Evolutionary conservation across 768 basidiomycete species (phyloP).

Genomic region (Mycena maculata): DNA sequence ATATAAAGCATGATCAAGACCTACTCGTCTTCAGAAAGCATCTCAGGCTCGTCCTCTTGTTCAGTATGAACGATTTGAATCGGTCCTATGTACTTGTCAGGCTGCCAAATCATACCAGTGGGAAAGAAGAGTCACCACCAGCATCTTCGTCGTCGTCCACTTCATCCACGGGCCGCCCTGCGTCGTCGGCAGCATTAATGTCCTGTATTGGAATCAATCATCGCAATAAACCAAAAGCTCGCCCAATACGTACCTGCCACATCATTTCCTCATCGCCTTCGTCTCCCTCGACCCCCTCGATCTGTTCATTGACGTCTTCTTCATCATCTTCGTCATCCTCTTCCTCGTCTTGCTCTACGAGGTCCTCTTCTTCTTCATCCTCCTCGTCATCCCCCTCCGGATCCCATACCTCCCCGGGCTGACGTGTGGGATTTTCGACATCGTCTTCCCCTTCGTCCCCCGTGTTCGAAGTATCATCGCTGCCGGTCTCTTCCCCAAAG

Average conservation of each 20-base stretch:
- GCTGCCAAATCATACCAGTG: conserved; percentile 28
- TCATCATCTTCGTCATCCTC: conserved; percentile 56
- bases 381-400: conserved; percentile 79
- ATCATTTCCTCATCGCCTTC: conserved; percentile 64
- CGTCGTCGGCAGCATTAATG: conserved; percentile 59
- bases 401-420: conserved; percentile 72
- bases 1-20: conserved; percentile 35
- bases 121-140: conserved; percentile 55
- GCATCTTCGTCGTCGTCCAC: conserved; percentile 73
- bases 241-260: conserved; percentile 61
- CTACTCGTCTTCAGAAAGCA: conserved; percentile 75
- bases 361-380: conserved; percentile 64
- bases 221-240: neutral
- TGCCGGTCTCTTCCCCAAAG: conserved; percentile 84
- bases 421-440: conserved; percentile 66
- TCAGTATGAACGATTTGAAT: conserved; percentile 73
- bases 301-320: conserved; percentile 58
- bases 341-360: conserved; percentile 62
- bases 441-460: conserved; percentile 78
- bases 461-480: conserved; percentile 82
- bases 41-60: conserved; percentile 70
- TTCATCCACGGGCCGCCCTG: conserved; percentile 60
- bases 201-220: conserved; percentile 51
- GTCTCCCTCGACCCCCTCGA: conserved; percentile 49
- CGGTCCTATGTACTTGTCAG: conserved; percentile 48